Base-by-base conservation (phyloP, 1,284 basidiomycete genomes). In the Ceratobasidium theobromae region DNA sequence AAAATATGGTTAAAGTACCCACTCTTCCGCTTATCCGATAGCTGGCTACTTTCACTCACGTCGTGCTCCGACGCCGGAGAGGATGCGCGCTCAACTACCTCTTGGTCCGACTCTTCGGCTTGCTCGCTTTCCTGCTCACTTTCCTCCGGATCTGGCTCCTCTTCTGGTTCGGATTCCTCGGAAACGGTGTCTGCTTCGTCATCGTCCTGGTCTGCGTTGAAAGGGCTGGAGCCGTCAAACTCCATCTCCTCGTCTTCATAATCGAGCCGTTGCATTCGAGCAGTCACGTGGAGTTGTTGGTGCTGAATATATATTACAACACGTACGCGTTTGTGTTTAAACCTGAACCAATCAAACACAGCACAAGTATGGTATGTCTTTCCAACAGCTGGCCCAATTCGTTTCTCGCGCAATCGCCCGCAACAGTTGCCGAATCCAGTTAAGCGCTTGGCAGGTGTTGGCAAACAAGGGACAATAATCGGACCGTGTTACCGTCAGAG, bases 201-300 rank as follows among this genome's bases (percentile, higher is more conserved):
- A 9, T 69, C 65, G 23, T 74, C 72, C 11, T 67, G 71, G 27
- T 71, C 73, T 14, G 69, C 85, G 14, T 46, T 60, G 46, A 51
- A 62, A 23, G 58, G 58, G 33, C 58, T 62, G n/a, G 58, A 62
- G 46, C 58, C 58, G 30, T 62, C 58, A 41, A 62, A 62, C 32
- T 49, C 30, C 58, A 62, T 62, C 72, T 86, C 85, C 69, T 87
- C 86, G 67, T 79, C 82, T 35, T 81, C 85, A 65, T 87, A 86
- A 2, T 71, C 66, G 51, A 70, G 71, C 53, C 79, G 76, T 21
- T 78, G 58, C 58, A 64, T 64, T 45, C 41, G 55, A 2, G 14
- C 32, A 33, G 27, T 64, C 58, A 64, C 58, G 58, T 64, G 58
- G 21, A 35, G 28, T 28, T 16, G 35, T 38, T 28, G 41, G 40